phyloP scores from a whole-genome alignment of 176 grass and related monocot genomes.

The Oryza punctata region DNA sequence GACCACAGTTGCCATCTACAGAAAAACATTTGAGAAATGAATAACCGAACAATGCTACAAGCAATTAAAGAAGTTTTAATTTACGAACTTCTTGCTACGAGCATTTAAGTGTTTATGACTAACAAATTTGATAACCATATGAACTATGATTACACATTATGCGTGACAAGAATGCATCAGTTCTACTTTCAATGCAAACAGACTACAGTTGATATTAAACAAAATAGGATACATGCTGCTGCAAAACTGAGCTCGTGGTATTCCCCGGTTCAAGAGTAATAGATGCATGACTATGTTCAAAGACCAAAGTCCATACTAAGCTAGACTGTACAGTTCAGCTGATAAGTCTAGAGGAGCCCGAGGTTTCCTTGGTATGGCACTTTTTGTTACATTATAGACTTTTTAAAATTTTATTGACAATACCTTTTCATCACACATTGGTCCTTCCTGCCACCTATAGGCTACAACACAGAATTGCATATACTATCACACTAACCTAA shows the following conservation, averaged over 20 bases:
- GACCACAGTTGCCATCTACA: slow-evolving; percentile 55
- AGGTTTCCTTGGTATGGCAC: neutral
- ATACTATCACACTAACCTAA: slow-evolving; percentile 1
- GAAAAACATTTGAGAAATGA: slow-evolving; percentile 25
- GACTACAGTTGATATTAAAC: slow-evolving; percentile 1
- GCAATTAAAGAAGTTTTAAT: neutral
- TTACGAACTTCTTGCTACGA: neutral
- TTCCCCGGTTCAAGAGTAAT: neutral
- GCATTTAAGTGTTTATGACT: slow-evolving; percentile 9
- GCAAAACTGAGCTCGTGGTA: slow-evolving; percentile 19
- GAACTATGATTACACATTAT: slow-evolving; percentile 4
- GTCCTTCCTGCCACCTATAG: neutral
- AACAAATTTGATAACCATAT: neutral
- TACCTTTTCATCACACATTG: slow-evolving; percentile 12
- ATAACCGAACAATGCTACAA: neutral
- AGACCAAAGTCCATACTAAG: slow-evolving; percentile 6
- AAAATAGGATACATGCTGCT: slow-evolving; percentile 8
- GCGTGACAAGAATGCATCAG: neutral
- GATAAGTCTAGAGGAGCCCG: neutral
- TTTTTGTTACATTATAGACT: slow-evolving; percentile 21
- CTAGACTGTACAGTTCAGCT: neutral
- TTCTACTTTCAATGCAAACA: slow-evolving; percentile 7
- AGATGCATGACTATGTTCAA: slow-evolving; percentile 1
- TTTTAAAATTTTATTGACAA: neutral
- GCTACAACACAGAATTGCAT: neutral